Conservation (phyloP, 2,329 filamentous ascomycete species). For the Metarhizium album region DNA sequence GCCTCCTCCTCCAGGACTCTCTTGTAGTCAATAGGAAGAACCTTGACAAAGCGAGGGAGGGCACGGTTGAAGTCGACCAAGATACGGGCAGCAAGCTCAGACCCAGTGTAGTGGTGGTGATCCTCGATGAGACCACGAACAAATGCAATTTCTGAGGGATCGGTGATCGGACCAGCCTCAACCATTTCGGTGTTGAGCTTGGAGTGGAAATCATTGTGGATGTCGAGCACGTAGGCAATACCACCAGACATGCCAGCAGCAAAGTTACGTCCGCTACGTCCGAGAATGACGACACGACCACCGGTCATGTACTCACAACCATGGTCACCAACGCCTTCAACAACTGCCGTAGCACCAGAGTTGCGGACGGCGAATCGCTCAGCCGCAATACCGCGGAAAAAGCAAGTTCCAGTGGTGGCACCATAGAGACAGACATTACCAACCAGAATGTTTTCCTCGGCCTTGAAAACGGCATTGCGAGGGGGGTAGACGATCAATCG, state of each 20-base stretch:
- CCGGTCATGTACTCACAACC: conserved; percentile 99
- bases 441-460: conserved; percentile 88
- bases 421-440: conserved; percentile 95
- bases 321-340: conserved; percentile 93
- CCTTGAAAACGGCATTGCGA: conserved; percentile 82
- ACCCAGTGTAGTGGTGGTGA: conserved; percentile 95
- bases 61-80: conserved; percentile 92
- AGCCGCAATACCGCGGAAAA: conserved; percentile 93
- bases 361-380: conserved; percentile 96
- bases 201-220: conserved; percentile 76
- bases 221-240: conserved; percentile 89
- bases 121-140: conserved; percentile 88
- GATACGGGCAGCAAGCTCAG: conserved; percentile 84
- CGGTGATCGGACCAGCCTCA: conserved; percentile 72
- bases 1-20: conserved; percentile 79
- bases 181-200: conserved; percentile 99
- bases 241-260: conserved; percentile 97
- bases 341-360: conserved; percentile 90
- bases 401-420: conserved; percentile 81
- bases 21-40: conserved; percentile 93
- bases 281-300: conserved; percentile 78
- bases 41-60: conserved; percentile 82
- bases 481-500: conserved; percentile 90
- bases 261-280: conserved; percentile 89
- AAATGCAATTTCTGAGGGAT: conserved; percentile 80